Conservation (phyloP, 176 grass and related monocot genomes). For the Oryza longistaminata region DNA sequence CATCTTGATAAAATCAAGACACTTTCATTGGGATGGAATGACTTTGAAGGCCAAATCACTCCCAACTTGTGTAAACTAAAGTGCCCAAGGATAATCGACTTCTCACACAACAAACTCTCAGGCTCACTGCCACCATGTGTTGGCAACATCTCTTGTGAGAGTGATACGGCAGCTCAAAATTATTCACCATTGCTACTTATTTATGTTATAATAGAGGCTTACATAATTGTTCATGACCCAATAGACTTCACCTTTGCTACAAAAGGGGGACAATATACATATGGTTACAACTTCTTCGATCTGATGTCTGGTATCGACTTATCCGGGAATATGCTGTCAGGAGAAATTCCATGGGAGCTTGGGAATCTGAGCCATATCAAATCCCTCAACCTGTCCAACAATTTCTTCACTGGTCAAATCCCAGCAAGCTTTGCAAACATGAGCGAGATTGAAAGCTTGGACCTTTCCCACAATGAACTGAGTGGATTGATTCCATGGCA, state of each 20-base stretch:
- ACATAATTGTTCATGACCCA: not conserved
- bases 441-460: slow-evolving; percentile 30
- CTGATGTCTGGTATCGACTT: slow-evolving; percentile 24
- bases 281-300: not conserved
- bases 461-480: slow-evolving; percentile 35
- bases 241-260: not conserved
- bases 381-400: slow-evolving; percentile 31
- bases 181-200: too few species aligned
- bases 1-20: too few species aligned
- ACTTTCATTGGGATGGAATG: too few species aligned
- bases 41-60: too few species aligned
- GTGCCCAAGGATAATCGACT: too few species aligned
- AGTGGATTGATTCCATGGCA: slow-evolving; percentile 30
- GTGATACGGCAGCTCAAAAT: too few species aligned
- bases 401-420: slow-evolving; percentile 18
- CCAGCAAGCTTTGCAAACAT: slow-evolving; percentile 22
- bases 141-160: too few species aligned
- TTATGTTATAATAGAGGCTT: not conserved
- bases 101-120: too few species aligned
- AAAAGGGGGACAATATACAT: not conserved
- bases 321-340: slow-evolving; percentile 25
- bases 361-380: slow-evolving; percentile 15
- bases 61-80: too few species aligned
- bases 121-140: too few species aligned
- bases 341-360: slow-evolving; percentile 25